Conservation (phyloP, 2,329 filamentous ascomycete species). For the Alternaria viburni region DNA sequence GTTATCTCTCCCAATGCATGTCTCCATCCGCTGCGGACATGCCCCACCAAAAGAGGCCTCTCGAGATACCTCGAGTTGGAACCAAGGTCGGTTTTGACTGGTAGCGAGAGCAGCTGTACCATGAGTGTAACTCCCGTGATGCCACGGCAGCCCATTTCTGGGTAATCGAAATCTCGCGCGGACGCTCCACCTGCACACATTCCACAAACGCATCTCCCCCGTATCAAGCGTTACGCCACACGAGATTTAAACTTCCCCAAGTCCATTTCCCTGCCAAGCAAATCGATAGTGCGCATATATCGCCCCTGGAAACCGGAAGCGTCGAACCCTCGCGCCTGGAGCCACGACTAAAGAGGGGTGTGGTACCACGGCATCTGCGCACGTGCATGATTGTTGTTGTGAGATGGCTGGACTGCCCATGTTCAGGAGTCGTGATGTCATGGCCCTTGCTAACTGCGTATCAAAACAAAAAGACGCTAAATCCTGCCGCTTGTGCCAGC, state of each 20-base stretch:
- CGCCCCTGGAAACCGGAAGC: neutral
- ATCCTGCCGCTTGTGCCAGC: neutral
- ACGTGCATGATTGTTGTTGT: neutral
- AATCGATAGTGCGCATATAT: neutral
- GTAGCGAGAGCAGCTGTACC: neutral
- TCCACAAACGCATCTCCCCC: neutral
- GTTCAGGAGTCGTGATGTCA: constrained; percentile 9
- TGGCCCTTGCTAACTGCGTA: neutral
- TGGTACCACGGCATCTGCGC: neutral
- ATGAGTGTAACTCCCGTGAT: neutral
- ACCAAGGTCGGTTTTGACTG: neutral
- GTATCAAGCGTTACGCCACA: neutral
- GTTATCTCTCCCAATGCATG: neutral
- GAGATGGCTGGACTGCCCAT: neutral
- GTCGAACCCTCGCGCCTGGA: neutral
- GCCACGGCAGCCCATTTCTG: neutral
- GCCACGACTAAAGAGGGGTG: neutral
- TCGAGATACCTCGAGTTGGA: neutral
- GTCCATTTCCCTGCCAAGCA: neutral
- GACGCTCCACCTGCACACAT: neutral
- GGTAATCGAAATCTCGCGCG: neutral
- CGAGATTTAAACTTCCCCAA: neutral
- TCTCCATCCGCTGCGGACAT: neutral
- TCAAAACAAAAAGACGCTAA: constrained; percentile 7
- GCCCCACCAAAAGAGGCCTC: neutral